Conservation (phyloP, 108 stramenopile genomes). For the Schizochytrium sp. region DNA sequence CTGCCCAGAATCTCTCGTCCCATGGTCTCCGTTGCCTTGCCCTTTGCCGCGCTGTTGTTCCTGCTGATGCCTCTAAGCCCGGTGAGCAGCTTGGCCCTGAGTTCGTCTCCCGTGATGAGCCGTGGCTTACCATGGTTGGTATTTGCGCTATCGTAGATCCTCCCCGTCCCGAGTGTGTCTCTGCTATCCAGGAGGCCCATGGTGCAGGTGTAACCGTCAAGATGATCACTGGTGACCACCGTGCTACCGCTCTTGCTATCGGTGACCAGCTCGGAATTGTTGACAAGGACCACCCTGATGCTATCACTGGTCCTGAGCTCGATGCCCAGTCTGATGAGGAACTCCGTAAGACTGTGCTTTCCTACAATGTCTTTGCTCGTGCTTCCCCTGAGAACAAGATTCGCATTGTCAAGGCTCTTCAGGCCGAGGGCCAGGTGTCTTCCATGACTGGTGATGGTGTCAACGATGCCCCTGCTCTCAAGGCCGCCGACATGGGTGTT, state of each 20-base stretch:
- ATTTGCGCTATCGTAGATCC: constrained; percentile 93
- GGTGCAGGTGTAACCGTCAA: constrained; percentile 87
- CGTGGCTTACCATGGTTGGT: constrained; percentile 85
- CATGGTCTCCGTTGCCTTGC: constrained; percentile 87
- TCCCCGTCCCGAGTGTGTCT: constrained; percentile 84
- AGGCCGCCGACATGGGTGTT: constrained; percentile 94
- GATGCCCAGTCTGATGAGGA: constrained; percentile 82
- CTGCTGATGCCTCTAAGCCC: constrained; percentile 24
- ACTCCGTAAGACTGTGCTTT: constrained; percentile 84
- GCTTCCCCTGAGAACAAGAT: constrained; percentile 94
- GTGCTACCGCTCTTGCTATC: constrained; percentile 93
- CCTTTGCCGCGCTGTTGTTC: constrained; percentile 57
- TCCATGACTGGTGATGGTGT: constrained; percentile 99
- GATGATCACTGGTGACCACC: constrained; percentile 97
- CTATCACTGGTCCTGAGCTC: constrained; percentile 68
- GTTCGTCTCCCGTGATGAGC: constrained; percentile 82
- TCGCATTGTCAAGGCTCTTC: constrained; percentile 90
- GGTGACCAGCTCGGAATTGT: constrained; percentile 87
- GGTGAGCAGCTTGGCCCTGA: neutral
- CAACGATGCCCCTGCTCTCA: constrained; percentile 94
- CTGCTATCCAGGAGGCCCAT: constrained; percentile 83
- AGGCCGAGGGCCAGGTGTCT: constrained; percentile 89
- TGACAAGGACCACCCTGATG: constrained; percentile 54
- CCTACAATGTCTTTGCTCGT: constrained; percentile 82
- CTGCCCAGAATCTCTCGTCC: constrained; percentile 81